Percentiles rank a stretch among this genome's conserved stretches.
phyloP scores from a whole-genome alignment of 108 stramenopile genomes.

The Cyclotella baltica region DNA sequence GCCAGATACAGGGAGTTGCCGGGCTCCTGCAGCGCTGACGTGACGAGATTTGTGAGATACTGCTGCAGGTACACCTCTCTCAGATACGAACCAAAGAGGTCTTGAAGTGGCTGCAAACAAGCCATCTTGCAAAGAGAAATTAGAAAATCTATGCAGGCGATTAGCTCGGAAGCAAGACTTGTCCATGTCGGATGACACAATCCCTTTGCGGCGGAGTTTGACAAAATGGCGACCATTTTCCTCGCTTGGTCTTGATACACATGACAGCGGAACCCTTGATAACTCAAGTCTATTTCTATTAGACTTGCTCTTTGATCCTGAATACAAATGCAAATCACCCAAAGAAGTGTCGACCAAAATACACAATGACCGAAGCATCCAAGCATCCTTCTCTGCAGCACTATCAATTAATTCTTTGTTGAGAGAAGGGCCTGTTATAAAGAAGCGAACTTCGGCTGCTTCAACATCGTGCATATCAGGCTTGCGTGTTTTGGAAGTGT shows the following conservation, averaged over 20 bases:
- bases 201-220: slow-evolving; percentile 77
- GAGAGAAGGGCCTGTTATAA: slow-evolving; percentile 70
- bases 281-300: slow-evolving; percentile 43
- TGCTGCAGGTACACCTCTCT: slow-evolving; percentile 67
- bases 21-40: slow-evolving; percentile 81
- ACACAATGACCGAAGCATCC: slow-evolving; percentile 63
- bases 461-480: slow-evolving; percentile 63
- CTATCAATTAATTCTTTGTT: slow-evolving; percentile 1
- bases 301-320: slow-evolving; percentile 30
- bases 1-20: slow-evolving; percentile 68
- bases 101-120: slow-evolving; percentile 76
- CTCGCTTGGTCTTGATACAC: slow-evolving; percentile 68
- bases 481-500: slow-evolving; percentile 23
- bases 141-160: slow-evolving; percentile 64
- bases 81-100: slow-evolving; percentile 84
- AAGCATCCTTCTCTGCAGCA: slow-evolving; percentile 35
- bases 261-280: slow-evolving; percentile 58
- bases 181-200: slow-evolving; percentile 43
- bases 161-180: slow-evolving; percentile 59
- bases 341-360: slow-evolving; percentile 68
- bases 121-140: slow-evolving; percentile 79
- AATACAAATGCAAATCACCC: slow-evolving; percentile 78
- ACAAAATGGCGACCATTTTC: slow-evolving; percentile 72
- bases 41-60: slow-evolving; percentile 81
- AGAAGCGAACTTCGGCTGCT: slow-evolving; percentile 76